Conservation (phyloP, 2,329 filamentous ascomycete species). For the Akanthomyces lecanii region DNA sequence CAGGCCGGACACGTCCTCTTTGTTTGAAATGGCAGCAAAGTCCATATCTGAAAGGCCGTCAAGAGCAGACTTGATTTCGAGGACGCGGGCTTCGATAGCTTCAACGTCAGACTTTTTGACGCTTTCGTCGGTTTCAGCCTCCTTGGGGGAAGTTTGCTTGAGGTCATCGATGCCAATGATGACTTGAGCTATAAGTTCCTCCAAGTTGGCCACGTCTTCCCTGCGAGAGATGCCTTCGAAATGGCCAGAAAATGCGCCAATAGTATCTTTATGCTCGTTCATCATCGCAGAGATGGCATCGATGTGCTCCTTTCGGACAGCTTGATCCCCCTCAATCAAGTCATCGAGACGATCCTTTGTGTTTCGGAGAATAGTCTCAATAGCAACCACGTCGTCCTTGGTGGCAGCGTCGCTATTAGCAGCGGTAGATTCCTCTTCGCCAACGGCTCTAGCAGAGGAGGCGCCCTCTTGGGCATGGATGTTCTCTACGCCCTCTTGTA, state of each 20-base stretch:
- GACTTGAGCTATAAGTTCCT: conserved; percentile 74
- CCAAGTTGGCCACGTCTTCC: conserved; percentile 72
- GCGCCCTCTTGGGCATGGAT: conserved; percentile 33
- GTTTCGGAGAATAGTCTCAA: conserved; percentile 85
- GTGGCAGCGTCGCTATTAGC: conserved; percentile 35
- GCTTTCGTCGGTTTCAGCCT: conserved; percentile 50
- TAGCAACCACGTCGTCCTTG: conserved; percentile 81
- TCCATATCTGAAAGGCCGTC: conserved; percentile 70
- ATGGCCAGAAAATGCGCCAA: conserved; percentile 62
- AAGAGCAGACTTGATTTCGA: conserved; percentile 78
- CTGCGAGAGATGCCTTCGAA: conserved; percentile 70
- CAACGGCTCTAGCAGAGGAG: conserved; percentile 20
- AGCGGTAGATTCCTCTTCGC: conserved; percentile 15
- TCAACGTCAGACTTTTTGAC: conserved; percentile 80
- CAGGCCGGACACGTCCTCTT: conserved; percentile 65
- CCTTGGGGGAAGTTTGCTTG: conserved; percentile 52
- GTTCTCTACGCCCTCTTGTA: conserved; percentile 47
- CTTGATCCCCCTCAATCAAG: conserved; percentile 65
- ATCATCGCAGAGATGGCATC: conserved; percentile 63
- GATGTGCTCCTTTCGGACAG: conserved; percentile 62
- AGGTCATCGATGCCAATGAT: conserved; percentile 72
- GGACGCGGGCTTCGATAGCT: conserved; percentile 71
- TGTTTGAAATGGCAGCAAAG: conserved; percentile 65
- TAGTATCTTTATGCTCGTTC: conserved; percentile 68
- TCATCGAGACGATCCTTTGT: conserved; percentile 87